phyloP scores from a whole-genome alignment of 225 moss, liverwort and hornwort species.

The Marchantia paleacea region DNA sequence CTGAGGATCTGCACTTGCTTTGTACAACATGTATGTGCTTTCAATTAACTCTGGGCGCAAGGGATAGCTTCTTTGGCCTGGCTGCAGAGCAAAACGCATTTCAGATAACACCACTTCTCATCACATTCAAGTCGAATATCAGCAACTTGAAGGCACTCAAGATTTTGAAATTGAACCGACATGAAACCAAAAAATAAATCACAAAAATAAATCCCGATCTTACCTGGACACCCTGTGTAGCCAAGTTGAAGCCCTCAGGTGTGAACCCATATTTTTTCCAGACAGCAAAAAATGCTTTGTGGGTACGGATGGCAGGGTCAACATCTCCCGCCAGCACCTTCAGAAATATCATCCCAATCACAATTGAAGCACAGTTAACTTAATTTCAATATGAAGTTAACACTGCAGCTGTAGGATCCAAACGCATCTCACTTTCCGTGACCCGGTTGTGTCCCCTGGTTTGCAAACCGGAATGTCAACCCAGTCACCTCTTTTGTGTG shows the following conservation, averaged over 20 bases:
- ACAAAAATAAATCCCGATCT: constrained; percentile 5
- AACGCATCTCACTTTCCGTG: background rate
- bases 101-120: background rate
- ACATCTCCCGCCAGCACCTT: constrained; percentile 95
- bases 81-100: constrained; percentile 45
- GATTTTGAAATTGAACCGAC: background rate
- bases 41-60: constrained; percentile 94
- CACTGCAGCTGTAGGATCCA: background rate
- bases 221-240: constrained; percentile 87
- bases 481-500: background rate
- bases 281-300: constrained; percentile 88
- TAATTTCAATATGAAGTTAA: background rate
- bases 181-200: background rate
- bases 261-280: constrained; percentile 97
- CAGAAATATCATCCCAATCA: background rate
- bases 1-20: constrained; percentile 83
- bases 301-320: constrained; percentile 89
- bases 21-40: constrained; percentile 96
- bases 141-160: background rate
- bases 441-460: background rate
- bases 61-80: constrained; percentile 97
- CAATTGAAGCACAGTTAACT: background rate
- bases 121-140: background rate
- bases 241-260: constrained; percentile 97
- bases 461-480: background rate